These are phyloP conservation scores for Annulohypoxylon nitens DNA, from an alignment of 495 filamentous ascomycete species.

Conservation along the genomic window DNA sequence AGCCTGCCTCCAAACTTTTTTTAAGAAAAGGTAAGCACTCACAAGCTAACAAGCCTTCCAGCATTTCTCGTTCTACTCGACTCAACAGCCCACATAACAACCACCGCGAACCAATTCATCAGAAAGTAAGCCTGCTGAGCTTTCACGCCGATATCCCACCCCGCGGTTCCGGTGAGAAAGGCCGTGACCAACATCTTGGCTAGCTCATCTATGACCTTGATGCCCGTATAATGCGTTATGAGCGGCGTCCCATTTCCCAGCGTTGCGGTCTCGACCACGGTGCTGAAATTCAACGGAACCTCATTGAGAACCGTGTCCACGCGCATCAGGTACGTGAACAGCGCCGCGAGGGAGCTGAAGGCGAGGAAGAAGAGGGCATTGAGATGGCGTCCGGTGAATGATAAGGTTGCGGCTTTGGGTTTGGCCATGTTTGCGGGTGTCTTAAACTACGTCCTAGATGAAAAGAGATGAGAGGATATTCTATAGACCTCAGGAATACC, in stretches of 20 bases:
- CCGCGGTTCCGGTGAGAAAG: conserved; percentile 39
- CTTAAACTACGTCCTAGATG: background rate
- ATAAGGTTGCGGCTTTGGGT: conserved; percentile 20
- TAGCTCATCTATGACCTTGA: conserved; percentile 35
- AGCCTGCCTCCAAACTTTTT: background rate
- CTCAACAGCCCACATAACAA: conserved; percentile 53
- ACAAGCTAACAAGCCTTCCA: conserved; percentile 49
- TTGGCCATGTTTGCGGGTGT: conserved; percentile 29
- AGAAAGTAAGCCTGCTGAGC: conserved; percentile 47
- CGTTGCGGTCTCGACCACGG: conserved; percentile 23
- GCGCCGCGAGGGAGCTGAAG: conserved; percentile 28
- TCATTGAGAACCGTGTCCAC: conserved; percentile 36
- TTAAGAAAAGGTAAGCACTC: conserved; percentile 23
- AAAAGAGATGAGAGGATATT: background rate
- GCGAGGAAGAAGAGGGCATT: conserved; percentile 39
- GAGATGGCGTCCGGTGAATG: conserved; percentile 35
- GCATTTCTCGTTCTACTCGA: conserved; percentile 45
- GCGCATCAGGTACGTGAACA: conserved; percentile 44
- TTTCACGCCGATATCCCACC: conserved; percentile 37
- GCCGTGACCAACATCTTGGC: conserved; percentile 43
- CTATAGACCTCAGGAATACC: background rate
- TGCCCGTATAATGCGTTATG: conserved; percentile 45
- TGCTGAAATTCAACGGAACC: conserved; percentile 36
- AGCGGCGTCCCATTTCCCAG: conserved; percentile 44
- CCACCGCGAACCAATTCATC: conserved; percentile 44